These are phyloP conservation scores for Saccharomycopsis synnaedendra DNA, from an alignment of 805 yeast genomes.

Conservation along the genomic window DNA sequence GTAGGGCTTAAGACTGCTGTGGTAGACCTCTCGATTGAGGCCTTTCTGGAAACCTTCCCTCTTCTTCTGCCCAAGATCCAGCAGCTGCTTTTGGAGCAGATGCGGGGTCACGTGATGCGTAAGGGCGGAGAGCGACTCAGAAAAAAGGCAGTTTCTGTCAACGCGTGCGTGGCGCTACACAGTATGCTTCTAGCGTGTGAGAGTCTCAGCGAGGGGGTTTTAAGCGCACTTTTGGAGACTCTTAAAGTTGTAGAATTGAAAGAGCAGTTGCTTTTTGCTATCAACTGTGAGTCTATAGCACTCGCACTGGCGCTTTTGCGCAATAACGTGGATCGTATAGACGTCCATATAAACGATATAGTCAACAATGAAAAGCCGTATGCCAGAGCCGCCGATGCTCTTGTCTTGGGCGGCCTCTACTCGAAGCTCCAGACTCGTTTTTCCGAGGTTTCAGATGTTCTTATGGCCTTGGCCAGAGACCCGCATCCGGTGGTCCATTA, in stretches of 20 bases:
- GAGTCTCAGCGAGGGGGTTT: conserved; percentile 25
- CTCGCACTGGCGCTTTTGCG: conserved; percentile 29
- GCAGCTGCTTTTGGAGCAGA: conserved; percentile 73
- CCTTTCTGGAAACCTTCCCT: conserved; percentile 64
- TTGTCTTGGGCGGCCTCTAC: conserved; percentile 37
- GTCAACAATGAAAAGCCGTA: conserved; percentile 55
- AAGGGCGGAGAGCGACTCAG: conserved; percentile 20
- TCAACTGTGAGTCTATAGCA: conserved; percentile 52
- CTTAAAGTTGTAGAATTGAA: conserved; percentile 30
- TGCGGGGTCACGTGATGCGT: conserved; percentile 45
- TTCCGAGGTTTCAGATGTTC: conserved; percentile 40
- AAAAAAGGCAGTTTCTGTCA: conserved; percentile 42
- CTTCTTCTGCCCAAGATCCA: conserved; percentile 68
- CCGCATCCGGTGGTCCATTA: conserved; percentile 80
- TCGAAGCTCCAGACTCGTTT: conserved; percentile 23
- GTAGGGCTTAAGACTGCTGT: conserved; percentile 40
- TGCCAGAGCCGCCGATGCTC: conserved; percentile 46
- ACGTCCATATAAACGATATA: conserved; percentile 51
- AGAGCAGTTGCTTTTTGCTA: conserved; percentile 30
- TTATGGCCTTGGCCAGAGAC: conserved; percentile 53
- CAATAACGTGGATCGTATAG: conserved; percentile 29
- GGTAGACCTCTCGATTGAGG: conserved; percentile 69
- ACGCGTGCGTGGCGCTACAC: conserved; percentile 53
- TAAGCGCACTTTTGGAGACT: conserved; percentile 38
- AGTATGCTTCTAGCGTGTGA: conserved; percentile 27